These are phyloP conservation scores for Endocalyx cinctus DNA, from an alignment of 2,329 filamentous ascomycete genomes.

Conservation along the genomic window DNA sequence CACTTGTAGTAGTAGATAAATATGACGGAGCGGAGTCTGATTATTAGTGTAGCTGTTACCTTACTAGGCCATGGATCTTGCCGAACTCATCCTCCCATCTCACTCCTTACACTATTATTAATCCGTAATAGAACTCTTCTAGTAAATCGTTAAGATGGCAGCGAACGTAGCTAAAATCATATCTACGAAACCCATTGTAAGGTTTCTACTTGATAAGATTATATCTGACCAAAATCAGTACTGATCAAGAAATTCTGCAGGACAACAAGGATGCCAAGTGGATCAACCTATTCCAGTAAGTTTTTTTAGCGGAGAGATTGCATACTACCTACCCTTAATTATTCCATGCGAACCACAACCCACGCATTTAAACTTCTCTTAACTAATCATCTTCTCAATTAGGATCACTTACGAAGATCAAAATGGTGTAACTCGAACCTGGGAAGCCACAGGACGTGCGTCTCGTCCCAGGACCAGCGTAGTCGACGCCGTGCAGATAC, in stretches of 20 bases:
- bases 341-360: neutral
- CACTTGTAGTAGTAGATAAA: no score
- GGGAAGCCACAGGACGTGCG: slow-evolving; percentile 23
- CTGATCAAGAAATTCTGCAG: slow-evolving; percentile 12
- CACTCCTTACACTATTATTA: no score
- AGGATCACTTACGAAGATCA: slow-evolving; percentile 27
- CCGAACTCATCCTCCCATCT: no score
- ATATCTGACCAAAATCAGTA: neutral
- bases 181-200: slow-evolving; percentile 24
- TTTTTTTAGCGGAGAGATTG: slow-evolving; percentile 2
- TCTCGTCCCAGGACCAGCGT: slow-evolving; percentile 21
- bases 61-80: no score
- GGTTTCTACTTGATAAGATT: slow-evolving; percentile 5
- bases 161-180: slow-evolving; percentile 20
- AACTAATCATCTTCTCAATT: neutral
- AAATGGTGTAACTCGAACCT: slow-evolving; percentile 21
- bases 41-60: no score
- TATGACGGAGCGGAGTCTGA: no score
- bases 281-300: slow-evolving; percentile 27
- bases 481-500: slow-evolving; percentile 26
- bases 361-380: slow-evolving; percentile 2
- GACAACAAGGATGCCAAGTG: slow-evolving; percentile 27
- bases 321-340: neutral
- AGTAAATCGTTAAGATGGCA: no score
- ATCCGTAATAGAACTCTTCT: no score